Conservation (phyloP, 345 rosid genomes). For the Jatropha curcas region DNA sequence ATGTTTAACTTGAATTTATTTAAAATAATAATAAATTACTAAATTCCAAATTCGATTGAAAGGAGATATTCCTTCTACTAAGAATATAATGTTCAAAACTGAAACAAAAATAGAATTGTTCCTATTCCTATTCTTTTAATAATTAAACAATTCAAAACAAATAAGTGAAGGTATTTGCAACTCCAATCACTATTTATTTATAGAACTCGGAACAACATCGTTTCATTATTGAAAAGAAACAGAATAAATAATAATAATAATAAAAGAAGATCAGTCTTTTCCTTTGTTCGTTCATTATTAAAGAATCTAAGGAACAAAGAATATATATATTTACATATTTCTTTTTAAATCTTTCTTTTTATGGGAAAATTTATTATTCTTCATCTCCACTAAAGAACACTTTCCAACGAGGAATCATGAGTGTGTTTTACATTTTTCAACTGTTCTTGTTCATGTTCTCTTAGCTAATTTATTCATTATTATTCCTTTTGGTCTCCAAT, state of each 20-base stretch:
- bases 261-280: background rate
- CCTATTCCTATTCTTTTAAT: background rate
- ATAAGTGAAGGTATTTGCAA: background rate
- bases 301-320: background rate
- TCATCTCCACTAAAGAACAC: background rate
- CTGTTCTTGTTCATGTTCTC: too few species aligned
- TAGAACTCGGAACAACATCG: too few species aligned
- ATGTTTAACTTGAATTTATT: too few species aligned
- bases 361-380: background rate
- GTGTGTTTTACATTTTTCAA: background rate
- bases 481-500: too few species aligned
- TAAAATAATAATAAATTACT: too few species aligned
- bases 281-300: background rate
- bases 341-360: background rate
- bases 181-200: too few species aligned
- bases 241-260: too few species aligned
- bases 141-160: background rate
- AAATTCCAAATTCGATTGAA: background rate
- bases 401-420: background rate
- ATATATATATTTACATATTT: too few species aligned
- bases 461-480: too few species aligned
- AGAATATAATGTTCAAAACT: background rate
- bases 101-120: background rate
- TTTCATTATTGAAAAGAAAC: too few species aligned
- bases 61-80: too few species aligned